Percentiles rank a stretch among this genome's conserved stretches.
Evolutionary conservation across 345 rosid species (phyloP).

Genomic region (Rhodomyrtus tomentosa): DNA sequence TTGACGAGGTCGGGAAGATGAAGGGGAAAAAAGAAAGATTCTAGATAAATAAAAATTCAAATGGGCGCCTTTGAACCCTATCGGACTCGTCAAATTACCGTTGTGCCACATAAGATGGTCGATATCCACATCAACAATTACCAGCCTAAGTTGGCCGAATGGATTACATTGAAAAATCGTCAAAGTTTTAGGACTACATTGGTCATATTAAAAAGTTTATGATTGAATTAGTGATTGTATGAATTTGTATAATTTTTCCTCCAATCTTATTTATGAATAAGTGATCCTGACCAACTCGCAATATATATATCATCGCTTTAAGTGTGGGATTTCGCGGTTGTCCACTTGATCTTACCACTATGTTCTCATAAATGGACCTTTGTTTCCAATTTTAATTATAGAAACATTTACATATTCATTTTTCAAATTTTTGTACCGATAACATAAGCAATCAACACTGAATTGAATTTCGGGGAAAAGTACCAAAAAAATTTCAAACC

Average conservation of each 20-base stretch:
- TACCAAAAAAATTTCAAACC: too few relatives aligned
- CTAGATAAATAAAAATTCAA: neutral
- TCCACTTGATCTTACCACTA: neutral
- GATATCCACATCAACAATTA: too few relatives aligned
- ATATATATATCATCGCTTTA: neutral
- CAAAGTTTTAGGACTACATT: neutral
- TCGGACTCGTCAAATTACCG: accelerated
- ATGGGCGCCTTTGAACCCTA: neutral
- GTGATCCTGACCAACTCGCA: too few relatives aligned
- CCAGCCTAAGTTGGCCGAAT: neutral
- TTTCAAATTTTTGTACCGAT: too few relatives aligned
- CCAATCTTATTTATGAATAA: neutral
- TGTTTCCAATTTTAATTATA: too few relatives aligned
- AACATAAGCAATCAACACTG: neutral
- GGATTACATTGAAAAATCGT: too few relatives aligned
- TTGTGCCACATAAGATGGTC: neutral
- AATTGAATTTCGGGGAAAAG: neutral
- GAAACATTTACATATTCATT: neutral
- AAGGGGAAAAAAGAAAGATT: neutral
- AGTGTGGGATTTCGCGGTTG: neutral
- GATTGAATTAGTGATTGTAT: too few relatives aligned
- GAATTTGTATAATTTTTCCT: too few relatives aligned
- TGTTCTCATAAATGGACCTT: neutral
- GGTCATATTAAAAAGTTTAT: too few relatives aligned
- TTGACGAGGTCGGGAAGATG: neutral